phyloP scores from a whole-genome alignment of 148 eudicot species.

The Pharnaceum exiguum region DNA sequence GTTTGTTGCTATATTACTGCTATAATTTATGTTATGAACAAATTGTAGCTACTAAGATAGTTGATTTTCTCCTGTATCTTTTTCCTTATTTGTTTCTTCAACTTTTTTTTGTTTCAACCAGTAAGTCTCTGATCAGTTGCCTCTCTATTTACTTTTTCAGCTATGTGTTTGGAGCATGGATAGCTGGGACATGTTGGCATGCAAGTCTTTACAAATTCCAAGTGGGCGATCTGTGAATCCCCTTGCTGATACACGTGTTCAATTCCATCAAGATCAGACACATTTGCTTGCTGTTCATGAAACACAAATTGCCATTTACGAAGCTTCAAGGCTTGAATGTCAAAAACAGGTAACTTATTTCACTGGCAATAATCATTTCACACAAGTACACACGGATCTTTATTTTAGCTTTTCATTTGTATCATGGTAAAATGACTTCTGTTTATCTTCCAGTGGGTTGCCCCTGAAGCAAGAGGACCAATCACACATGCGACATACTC shows the following conservation, averaged over 20 bases:
- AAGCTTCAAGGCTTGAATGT: slow-evolving; percentile 80
- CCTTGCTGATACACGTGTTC: slow-evolving; percentile 78
- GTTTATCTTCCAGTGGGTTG: slow-evolving; percentile 52
- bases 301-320: slow-evolving; percentile 85
- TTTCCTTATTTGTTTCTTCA: neutral
- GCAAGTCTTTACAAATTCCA: slow-evolving; percentile 53
- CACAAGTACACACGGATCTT: neutral
- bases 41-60: no score
- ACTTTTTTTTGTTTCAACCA: neutral
- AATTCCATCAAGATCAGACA: slow-evolving; percentile 85
- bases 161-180: slow-evolving; percentile 87
- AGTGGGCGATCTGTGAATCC: slow-evolving; percentile 51
- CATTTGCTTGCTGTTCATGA: slow-evolving; percentile 83
- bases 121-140: neutral
- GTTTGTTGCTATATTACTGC: no score
- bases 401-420: neutral
- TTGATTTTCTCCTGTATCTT: neutral
- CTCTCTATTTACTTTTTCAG: slow-evolving; percentile 30
- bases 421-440: slow-evolving; percentile 4
- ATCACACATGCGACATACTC: slow-evolving; percentile 90
- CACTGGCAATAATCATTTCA: neutral
- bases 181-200: slow-evolving; percentile 64
- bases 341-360: slow-evolving; percentile 53
- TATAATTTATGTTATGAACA: no score
- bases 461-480: slow-evolving; percentile 73